Evolutionary conservation across 2,329 filamentous ascomycete genomes (phyloP).

Genomic region (Trichophyton benhamiae): DNA sequence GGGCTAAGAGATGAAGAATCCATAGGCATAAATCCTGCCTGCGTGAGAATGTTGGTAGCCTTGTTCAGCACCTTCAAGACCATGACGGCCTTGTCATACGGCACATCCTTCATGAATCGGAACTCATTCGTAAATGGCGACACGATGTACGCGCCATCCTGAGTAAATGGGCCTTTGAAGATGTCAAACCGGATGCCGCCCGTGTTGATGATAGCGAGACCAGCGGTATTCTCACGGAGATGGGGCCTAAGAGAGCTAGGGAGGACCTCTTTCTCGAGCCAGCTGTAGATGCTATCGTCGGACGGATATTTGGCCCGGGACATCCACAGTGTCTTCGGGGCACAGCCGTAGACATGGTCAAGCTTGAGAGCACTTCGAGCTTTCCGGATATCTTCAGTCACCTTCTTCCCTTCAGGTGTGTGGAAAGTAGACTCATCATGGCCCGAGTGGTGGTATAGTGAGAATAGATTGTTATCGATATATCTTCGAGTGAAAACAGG

Average conservation of each 20-base stretch:
- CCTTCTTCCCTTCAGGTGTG: constrained; percentile 60
- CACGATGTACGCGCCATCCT: constrained; percentile 72
- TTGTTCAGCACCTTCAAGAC: constrained; percentile 51
- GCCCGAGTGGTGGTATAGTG: constrained; percentile 67
- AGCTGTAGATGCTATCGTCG: constrained; percentile 64
- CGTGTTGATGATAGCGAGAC: constrained; percentile 69
- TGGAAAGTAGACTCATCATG: constrained; percentile 60
- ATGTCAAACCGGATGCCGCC: constrained; percentile 92
- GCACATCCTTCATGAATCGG: constrained; percentile 64
- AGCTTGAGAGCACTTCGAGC: constrained; percentile 60
- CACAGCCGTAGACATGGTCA: constrained; percentile 68
- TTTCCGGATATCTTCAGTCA: constrained; percentile 55
- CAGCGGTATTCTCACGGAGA: constrained; percentile 46
- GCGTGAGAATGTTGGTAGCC: constrained; percentile 39
- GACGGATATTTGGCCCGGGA: constrained; percentile 62
- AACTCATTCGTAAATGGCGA: constrained; percentile 79
- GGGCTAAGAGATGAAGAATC: constrained; percentile 28
- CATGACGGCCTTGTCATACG: constrained; percentile 59
- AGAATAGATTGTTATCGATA: constrained; percentile 86
- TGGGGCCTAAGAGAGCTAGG: constrained; percentile 52
- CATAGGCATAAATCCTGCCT: constrained; percentile 13
- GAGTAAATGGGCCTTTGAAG: constrained; percentile 81
- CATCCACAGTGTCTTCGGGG: constrained; percentile 70
- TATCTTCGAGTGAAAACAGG: constrained; percentile 62
- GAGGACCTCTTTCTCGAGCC: constrained; percentile 64